A percentile compares a stretch with the other conserved stretches of the same genome.
Evolutionary conservation across 2,329 filamentous ascomycete genomes (phyloP).

Genomic region (Penicillium fuscoglaucum): DNA sequence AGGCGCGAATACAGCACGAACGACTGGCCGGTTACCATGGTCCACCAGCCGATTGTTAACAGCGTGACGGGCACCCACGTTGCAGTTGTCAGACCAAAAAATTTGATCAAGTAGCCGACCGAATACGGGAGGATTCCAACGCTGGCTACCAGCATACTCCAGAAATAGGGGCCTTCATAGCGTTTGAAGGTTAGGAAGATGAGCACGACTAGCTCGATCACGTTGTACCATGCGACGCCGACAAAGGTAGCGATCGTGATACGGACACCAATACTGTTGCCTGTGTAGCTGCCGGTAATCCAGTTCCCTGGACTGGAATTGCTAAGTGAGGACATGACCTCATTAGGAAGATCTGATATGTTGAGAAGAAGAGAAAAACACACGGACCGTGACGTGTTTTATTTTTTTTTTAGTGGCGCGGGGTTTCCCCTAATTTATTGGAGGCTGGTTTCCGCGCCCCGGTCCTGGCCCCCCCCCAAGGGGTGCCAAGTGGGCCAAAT

Average conservation of each 20-base stretch:
- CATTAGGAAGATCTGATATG: conserved; percentile 10
- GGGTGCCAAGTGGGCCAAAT: conserved; percentile 9
- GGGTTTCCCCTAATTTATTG: conserved; percentile 4
- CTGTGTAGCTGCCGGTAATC: conserved; percentile 32
- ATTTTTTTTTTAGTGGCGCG: background rate
- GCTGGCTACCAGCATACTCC: conserved; percentile 48
- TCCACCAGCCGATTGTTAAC: conserved; percentile 54
- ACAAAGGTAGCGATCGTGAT: conserved; percentile 33
- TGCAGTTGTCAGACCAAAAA: conserved; percentile 26
- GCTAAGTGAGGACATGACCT: conserved; percentile 27
- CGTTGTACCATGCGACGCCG: conserved; percentile 34
- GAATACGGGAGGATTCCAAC: conserved; percentile 48
- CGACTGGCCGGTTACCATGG: conserved; percentile 61
- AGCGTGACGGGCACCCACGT: conserved; percentile 36
- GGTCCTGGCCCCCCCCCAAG: conserved; percentile 3
- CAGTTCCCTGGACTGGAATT: conserved; percentile 30
- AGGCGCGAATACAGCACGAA: conserved; percentile 61
- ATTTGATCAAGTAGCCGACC: conserved; percentile 32
- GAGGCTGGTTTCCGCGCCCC: background rate
- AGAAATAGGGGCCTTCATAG: conserved; percentile 52
- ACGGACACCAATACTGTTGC: conserved; percentile 26
- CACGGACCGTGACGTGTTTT: conserved; percentile 7
- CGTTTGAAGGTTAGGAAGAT: conserved; percentile 51
- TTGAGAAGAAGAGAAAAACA: background rate
- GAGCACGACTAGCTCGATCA: conserved; percentile 48